phyloP scores from a whole-genome alignment of 208 protist species.

The Leishmania tropica region DNA sequence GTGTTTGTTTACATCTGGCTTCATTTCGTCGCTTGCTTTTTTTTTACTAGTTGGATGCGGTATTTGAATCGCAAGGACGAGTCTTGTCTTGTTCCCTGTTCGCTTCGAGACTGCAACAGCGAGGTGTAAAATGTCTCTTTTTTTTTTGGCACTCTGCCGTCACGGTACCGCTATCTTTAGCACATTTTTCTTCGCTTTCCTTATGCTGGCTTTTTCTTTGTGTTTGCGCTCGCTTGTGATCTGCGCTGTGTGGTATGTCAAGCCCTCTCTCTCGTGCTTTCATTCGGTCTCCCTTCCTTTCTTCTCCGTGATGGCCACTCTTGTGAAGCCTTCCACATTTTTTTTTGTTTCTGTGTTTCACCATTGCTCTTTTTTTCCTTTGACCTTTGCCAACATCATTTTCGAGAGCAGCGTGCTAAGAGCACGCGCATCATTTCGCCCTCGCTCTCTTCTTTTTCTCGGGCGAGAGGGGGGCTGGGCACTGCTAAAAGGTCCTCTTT shows the following conservation, averaged over 20 bases:
- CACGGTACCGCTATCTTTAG: not conserved
- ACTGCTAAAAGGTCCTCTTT: not conserved
- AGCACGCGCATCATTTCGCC: not conserved
- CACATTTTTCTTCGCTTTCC: constrained; percentile 22
- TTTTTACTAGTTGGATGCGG: constrained; percentile 11
- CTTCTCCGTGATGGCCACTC: constrained; percentile 3
- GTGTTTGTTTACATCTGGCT: not conserved
- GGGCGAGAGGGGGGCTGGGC: not conserved
- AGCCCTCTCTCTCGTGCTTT: not conserved
- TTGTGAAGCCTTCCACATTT: not conserved
- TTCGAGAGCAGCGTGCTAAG: not conserved
- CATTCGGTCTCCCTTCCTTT: not conserved
- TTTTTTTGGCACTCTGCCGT: constrained; percentile 10
- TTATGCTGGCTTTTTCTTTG: not conserved
- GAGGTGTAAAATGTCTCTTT: constrained; percentile 6
- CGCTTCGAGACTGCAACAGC: constrained; percentile 2
- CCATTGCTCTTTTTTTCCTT: constrained; percentile 8
- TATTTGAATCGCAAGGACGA: not conserved
- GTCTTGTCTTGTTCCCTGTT: not conserved
- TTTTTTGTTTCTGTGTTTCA: constrained; percentile 1
- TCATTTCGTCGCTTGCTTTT: constrained; percentile 9
- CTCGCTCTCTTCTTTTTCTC: not conserved
- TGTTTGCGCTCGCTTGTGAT: constrained; percentile 1
- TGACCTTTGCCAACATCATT: not conserved
- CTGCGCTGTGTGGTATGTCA: not conserved